Evolutionary conservation across 192 early-diverging fungal genomes (phyloP), one percentile per base, ranked within the genome.

Genomic region (Rhizophagus sp.): DNA sequence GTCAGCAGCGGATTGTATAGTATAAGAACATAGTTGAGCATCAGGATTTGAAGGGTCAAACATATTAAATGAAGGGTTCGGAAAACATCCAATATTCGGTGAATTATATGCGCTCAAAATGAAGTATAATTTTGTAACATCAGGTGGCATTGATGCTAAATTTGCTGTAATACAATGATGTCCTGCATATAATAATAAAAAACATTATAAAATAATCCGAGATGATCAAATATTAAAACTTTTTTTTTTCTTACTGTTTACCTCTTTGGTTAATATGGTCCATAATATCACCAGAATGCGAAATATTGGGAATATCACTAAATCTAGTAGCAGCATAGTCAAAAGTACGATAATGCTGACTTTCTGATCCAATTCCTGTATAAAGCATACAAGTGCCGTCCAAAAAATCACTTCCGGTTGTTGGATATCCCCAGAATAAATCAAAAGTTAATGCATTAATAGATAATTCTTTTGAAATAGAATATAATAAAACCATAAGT

Each of bases 331-430:
- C 27, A 3, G 10, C 1, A 73, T 79, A 79, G 61, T 79, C 78
- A 44, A 47, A 79, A 7, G 19, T 78, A 11, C 15, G 27, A 15
- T 30, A 39, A 50, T 19, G 27, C 10, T 25, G 13, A 13, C 50
- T 57, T 0, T 57, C 17, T 19, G 50, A 57, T 57, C 24, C 57
- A 57, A 15, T 62, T 9, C 52, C 73, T 25, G 49, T 57, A 39
- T 72, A 79, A 34, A 79, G 17, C 41, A 79, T 22, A 50, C 78
- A 79, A 61, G 78, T 73, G 17, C 78, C 78, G 49, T 79, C 78
- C 13, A 79, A 24, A 79, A 39, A 79, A 22, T 79, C 78, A 15
- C 39, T 19, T 33, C 25, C 44, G 8, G n/a, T 13, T 24, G 6
- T 4, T 39, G 78, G 78, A 57, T 41, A 79, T 41, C 34, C 65